Evolutionary conservation across 192 early-diverging fungal species (phyloP), one percentile per base, ranked within the genome.

Genomic region (Coemansia sp.): DNA sequence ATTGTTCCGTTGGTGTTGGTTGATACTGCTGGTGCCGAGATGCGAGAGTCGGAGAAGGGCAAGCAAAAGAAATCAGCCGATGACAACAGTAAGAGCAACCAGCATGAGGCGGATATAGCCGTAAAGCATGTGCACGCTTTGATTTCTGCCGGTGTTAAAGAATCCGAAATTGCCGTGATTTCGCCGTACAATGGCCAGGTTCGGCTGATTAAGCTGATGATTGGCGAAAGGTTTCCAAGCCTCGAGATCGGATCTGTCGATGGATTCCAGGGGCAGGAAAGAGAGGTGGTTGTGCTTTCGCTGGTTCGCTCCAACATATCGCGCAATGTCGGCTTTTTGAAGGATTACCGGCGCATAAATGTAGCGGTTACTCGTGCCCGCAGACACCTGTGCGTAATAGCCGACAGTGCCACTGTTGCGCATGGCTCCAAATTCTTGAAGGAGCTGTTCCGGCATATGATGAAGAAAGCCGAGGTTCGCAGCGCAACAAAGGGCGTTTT

Each of bases 221-320:
- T 93, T 32, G 80, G 81, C 39, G 87, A 85, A 18, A 67, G 64
- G 64, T 86, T 85, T 65, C 89, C 88, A 1, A 83, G 71, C 5
- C 71, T 94, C 64, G 94, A 95, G 75, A 88, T 95, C 35, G 93
- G 91, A 1, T 89, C 91, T 7, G 93, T 96, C 5, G 95, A 96
- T 71, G 93, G 95, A 3, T 93, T 95, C 66, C 95, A 96, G 74
- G 96, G 96, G 5, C 88, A 93, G 41, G 96, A 98, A 72, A 94
- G 93, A 67, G 92, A 96, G 69, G 93, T 91, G 0, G 87, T 96
- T 34, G 78, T 98, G 11, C 51, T 97, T 18, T 87, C 90, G 5
- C 78, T 96, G 5, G 94, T 97, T 11, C 79, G 95, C 18, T 91
- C 90, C 33, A 97, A 98, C 72, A 85, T 77, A 17, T 73, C 81